Percentiles rank a stretch among this genome's conserved stretches.
Conservation (phyloP, 805 yeast genomes). For the Candida fluviatilis region DNA sequence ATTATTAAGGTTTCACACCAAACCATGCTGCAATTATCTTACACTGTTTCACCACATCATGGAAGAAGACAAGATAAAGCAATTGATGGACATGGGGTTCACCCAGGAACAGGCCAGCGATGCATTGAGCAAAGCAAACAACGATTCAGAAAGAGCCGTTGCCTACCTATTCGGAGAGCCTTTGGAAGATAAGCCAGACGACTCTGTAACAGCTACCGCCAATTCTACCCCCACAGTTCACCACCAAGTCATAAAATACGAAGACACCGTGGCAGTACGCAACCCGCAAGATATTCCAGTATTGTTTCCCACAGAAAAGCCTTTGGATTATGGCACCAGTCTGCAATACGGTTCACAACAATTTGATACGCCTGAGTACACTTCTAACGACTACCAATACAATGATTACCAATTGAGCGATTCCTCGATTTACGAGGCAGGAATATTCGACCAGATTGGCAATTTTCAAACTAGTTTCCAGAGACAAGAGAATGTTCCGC, state of each 20-base stretch:
- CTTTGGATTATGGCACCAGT: background rate
- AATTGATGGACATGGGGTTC: conserved; percentile 39
- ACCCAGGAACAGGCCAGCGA: conserved; percentile 29
- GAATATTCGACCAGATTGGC: background rate
- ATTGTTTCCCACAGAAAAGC: conserved; percentile 1
- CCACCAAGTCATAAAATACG: conserved; percentile 7
- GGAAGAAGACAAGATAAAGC: conserved; percentile 14
- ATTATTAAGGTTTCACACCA: too few relatives aligned
- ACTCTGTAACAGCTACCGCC: conserved; percentile 8
- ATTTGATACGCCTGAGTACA: background rate
- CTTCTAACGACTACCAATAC: conserved; percentile 1
- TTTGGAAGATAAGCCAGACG: conserved; percentile 10
- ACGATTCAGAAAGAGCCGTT: conserved; percentile 25
- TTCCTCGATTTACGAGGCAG: background rate
- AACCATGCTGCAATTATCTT: too few relatives aligned
- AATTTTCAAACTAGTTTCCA: background rate
- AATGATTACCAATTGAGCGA: background rate
- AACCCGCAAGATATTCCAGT: conserved; percentile 33
- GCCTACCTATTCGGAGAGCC: conserved; percentile 34
- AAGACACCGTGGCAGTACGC: conserved; percentile 20
- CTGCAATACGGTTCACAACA: background rate
- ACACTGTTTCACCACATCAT: too few relatives aligned
- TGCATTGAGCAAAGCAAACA: conserved; percentile 29
- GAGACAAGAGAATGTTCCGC: conserved; percentile 8
- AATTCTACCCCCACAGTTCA: background rate